Evolutionary conservation across 139 green algal genomes (phyloP), one percentile per base, ranked within the genome.

Genomic region (Coccomyxa sp.): DNA sequence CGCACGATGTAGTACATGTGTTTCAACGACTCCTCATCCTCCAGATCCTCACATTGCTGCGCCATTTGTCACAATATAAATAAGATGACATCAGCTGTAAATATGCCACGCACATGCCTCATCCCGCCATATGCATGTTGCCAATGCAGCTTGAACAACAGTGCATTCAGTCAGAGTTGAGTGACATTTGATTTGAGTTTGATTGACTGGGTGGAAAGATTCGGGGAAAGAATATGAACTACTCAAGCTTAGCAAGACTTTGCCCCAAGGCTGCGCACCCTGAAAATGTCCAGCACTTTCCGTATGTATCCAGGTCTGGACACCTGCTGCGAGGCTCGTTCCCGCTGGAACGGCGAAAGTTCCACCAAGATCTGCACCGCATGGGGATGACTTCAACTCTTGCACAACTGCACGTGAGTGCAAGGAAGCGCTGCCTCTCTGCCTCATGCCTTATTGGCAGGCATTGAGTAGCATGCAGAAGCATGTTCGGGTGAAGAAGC

Each of bases 1-100:
- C 90, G 89, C 68, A 99, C 88, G 58, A 96, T 88, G 27, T 79
- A 57, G 88, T 95, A 95, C 67, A 97, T 82, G 38, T 92, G 85
- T n/a, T 84, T 76, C 82, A 99, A 85, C 16, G 84, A 83, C 38
- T 93, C 88, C n/a, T 58, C 80, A 81, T 99, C 95, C 83, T 99
- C 97, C 83, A 99, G 60, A 85, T 99, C 97, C 86, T 99, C 96
- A 67, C 89, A 94, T 87, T 92, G 87, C 87, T 94, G 88, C 79
- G 79, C 23, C 13, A 31, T 58, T 17, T 0, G 10, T 0, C 21
- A 67, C 0, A 13, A 21, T n/a, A n/a, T n/a, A n/a, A n/a, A n/a
- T n/a, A n/a, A n/a, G n/a, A n/a, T n/a, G n/a, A 57, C 25, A 79
- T 45, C 27, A 28, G 15, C 15, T 79, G 15, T 13, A 11, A 30